Conservation (phyloP, 169 alveolate genomes). For the Perkinsus marinus region DNA sequence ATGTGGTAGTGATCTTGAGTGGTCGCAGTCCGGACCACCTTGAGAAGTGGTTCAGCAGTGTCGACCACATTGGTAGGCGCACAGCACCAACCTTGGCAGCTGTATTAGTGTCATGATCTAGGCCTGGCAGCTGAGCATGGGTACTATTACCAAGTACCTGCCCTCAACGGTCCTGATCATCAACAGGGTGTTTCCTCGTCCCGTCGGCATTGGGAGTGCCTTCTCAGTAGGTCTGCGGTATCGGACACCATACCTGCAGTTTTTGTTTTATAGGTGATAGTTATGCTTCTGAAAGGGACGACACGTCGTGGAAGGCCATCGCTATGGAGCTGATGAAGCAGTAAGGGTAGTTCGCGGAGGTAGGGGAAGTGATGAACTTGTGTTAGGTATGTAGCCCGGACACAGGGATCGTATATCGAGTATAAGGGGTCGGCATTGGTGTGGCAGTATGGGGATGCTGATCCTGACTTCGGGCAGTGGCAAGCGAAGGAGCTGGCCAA, state of each 20-base stretch:
- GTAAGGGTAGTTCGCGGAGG: background rate
- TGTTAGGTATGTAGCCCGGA: constrained; percentile 39
- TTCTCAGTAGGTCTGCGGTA: background rate
- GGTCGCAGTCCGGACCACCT: constrained; percentile 38
- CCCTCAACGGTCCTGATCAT: background rate
- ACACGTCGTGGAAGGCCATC: constrained; percentile 36
- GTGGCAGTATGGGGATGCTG: constrained; percentile 64
- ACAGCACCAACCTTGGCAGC: background rate
- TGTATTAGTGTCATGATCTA: background rate
- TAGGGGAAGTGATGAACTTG: constrained; percentile 9
- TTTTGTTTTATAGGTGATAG: background rate
- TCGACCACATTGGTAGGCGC: background rate
- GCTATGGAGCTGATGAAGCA: constrained; percentile 43
- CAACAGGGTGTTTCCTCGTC: background rate
- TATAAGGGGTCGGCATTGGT: constrained; percentile 53
- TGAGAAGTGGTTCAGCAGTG: constrained; percentile 39
- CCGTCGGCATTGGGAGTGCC: background rate
- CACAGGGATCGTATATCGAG: constrained; percentile 69
- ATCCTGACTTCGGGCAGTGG: constrained; percentile 62
- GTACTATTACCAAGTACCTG: constrained; percentile 16
- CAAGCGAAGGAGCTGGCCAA: constrained; percentile 60
- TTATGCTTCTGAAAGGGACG: constrained; percentile 10
- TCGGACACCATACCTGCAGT: too few species aligned
- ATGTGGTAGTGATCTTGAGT: constrained; percentile 36
- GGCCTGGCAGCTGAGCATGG: constrained; percentile 28